A percentile compares a stretch with the other conserved stretches of the same genome.
phyloP scores from a whole-genome alignment of 192 early-diverging fungal species.

The Linderina pennispora region DNA sequence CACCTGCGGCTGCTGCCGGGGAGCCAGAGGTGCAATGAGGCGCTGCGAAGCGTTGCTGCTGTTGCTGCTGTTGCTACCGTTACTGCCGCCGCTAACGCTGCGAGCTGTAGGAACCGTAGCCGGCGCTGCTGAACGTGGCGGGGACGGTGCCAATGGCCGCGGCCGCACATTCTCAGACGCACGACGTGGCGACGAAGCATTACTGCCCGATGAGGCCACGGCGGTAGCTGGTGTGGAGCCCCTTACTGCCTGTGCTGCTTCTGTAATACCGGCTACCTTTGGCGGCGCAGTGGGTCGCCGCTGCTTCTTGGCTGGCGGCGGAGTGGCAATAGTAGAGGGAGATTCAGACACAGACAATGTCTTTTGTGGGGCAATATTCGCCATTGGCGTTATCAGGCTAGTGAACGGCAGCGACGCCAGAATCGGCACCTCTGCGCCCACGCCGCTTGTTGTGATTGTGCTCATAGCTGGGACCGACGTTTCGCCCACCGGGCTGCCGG shows the following conservation, averaged over 20 bases:
- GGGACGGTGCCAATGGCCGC: too few relatives aligned
- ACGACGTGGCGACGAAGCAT: neutral
- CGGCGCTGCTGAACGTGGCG: too few relatives aligned
- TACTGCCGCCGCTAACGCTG: neutral
- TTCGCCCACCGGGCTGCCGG: too few relatives aligned
- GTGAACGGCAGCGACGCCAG: slow-evolving; percentile 23
- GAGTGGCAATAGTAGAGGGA: neutral
- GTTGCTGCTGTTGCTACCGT: neutral
- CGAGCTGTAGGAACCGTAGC: too few relatives aligned
- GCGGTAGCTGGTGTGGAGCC: too few relatives aligned
- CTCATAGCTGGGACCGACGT: too few relatives aligned
- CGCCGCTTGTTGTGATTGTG: too few relatives aligned
- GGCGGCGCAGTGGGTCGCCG: neutral
- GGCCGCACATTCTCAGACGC: too few relatives aligned
- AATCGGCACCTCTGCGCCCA: slow-evolving; percentile 19
- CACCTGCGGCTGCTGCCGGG: neutral
- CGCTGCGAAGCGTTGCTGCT: too few relatives aligned
- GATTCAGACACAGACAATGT: slow-evolving; percentile 23
- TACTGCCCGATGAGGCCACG: neutral
- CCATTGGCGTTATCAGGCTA: slow-evolving; percentile 1
- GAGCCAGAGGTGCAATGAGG: slow-evolving; percentile 2
- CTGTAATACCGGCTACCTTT: neutral
- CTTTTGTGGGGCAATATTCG: slow-evolving; percentile 37
- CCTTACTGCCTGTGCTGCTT: neutral
- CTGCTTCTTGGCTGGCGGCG: slow-evolving; percentile 9